phyloP scores from a whole-genome alignment of 2,329 filamentous ascomycete species.

The Calonectria crousiana region DNA sequence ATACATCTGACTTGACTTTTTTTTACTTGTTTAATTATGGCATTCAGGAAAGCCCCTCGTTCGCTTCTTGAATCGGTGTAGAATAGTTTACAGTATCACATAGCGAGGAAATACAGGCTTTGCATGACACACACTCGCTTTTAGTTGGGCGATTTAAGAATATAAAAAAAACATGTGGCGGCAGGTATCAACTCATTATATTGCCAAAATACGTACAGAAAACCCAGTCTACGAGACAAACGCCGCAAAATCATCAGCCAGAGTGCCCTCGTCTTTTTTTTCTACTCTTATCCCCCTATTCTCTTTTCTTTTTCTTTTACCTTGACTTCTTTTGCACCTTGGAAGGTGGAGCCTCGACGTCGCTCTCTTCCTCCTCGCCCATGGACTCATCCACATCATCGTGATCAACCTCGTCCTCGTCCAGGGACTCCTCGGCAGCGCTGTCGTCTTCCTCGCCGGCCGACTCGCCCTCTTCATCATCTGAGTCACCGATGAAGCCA shows the following conservation, averaged over 20 bases:
- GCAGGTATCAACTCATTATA: constrained; percentile 46
- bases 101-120: constrained; percentile 10
- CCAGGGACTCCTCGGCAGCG: constrained; percentile 61
- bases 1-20: constrained; percentile 17
- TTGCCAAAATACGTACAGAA: constrained; percentile 44
- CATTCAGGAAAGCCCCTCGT: not conserved
- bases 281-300: constrained; percentile 20
- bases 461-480: constrained; percentile 67
- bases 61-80: constrained; percentile 16
- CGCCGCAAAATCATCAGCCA: constrained; percentile 39
- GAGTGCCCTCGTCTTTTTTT: constrained; percentile 22
- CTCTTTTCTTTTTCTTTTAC: constrained; percentile 24
- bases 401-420: constrained; percentile 71
- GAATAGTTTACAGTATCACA: constrained; percentile 16
- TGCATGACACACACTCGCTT: not conserved
- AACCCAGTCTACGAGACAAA: constrained; percentile 45
- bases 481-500: constrained; percentile 68
- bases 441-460: constrained; percentile 58
- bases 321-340: constrained; percentile 53
- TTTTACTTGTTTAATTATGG: constrained; percentile 26
- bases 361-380: constrained; percentile 68
- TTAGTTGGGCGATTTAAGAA: not conserved
- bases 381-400: constrained; percentile 67
- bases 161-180: not conserved
- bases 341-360: constrained; percentile 61